Evolutionary conservation across 208 protist species (phyloP), one percentile per base, ranked within the genome.

Genomic region (Vickermania ingenoplastis): DNA sequence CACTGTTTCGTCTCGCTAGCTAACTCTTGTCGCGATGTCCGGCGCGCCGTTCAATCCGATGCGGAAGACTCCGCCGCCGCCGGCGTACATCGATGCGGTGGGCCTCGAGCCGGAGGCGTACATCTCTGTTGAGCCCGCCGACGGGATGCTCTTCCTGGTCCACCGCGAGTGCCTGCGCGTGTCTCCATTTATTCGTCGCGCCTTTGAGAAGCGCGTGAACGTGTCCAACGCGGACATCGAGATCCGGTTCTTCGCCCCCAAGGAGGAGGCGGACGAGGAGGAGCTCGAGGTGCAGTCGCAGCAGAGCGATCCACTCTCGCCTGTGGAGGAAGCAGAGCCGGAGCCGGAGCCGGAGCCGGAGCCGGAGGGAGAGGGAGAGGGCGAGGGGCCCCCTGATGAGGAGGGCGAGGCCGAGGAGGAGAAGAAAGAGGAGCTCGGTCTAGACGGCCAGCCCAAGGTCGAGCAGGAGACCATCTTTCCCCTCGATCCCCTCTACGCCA

Each of bases 1-100:
- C n/a, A n/a, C n/a, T n/a, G n/a, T n/a, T n/a, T n/a, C n/a, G n/a
- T n/a, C n/a, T n/a, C n/a, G n/a, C n/a, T n/a, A n/a, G n/a, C n/a
- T n/a, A n/a, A n/a, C n/a, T n/a, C n/a, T n/a, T n/a, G n/a, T n/a
- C n/a, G n/a, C n/a, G n/a, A 88, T 80, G 67, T 86, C 78, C 49
- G 73, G 75, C 0, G 27, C 66, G 7, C 57, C 82, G 5, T 95
- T 95, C 56, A 88, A 95, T 54, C 84, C 84, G 2, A 95, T 95
- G 88, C 74, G 85, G 81, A 89, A 77, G 66, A 79, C 81, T 2
- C 82, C 82, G 41, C 84, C 80, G 48, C 88, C 88, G 26, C 84
- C 89, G 1, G 82, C 83, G 14, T 73, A 86, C 62, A 79, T 78
- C 2, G 89, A 92, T 60, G 81, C 77, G 1, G 75, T 89, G 13